These are phyloP conservation scores for Vanrija sp. DNA, from an alignment of 1,284 basidiomycete species.

Conservation along the genomic window DNA sequence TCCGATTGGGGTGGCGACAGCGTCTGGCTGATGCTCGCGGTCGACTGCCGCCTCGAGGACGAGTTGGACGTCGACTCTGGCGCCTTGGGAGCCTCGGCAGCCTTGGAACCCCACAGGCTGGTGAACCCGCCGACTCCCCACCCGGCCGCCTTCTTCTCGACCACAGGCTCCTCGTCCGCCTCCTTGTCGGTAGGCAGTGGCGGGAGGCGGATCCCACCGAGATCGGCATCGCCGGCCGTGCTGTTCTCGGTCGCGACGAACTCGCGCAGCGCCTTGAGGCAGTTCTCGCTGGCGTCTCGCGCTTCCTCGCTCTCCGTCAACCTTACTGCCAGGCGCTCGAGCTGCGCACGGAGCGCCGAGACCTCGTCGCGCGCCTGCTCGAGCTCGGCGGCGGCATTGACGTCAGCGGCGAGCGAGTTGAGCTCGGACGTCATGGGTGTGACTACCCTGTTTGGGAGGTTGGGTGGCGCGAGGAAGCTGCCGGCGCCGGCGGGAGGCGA, in stretches of 20 bases:
- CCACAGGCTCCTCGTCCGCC: conserved; percentile 38
- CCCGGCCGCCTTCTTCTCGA: too few relatives aligned
- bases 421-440: background rate
- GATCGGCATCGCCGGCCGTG: conserved; percentile 11
- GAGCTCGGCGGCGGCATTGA: conserved; percentile 10
- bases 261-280: conserved; percentile 71
- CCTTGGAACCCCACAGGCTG: too few relatives aligned
- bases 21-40: too few relatives aligned
- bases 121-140: too few relatives aligned
- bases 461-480: too few relatives aligned
- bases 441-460: too few relatives aligned
- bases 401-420: conserved; percentile 4
- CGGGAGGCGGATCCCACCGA: conserved; percentile 52
- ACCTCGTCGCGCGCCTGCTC: conserved; percentile 6
- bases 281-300: conserved; percentile 77
- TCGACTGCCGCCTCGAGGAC: too few relatives aligned
- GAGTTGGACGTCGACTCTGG: too few relatives aligned
- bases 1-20: too few relatives aligned
- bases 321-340: conserved; percentile 57
- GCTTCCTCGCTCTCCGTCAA: conserved; percentile 76
- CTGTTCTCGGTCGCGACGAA: conserved; percentile 60
- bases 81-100: too few relatives aligned
- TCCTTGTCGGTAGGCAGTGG: conserved; percentile 59
- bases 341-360: conserved; percentile 57
- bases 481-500: too few relatives aligned